Evolutionary conservation across 1,284 basidiomycete genomes (phyloP).

Genomic region (Abortiporus biennis): DNA sequence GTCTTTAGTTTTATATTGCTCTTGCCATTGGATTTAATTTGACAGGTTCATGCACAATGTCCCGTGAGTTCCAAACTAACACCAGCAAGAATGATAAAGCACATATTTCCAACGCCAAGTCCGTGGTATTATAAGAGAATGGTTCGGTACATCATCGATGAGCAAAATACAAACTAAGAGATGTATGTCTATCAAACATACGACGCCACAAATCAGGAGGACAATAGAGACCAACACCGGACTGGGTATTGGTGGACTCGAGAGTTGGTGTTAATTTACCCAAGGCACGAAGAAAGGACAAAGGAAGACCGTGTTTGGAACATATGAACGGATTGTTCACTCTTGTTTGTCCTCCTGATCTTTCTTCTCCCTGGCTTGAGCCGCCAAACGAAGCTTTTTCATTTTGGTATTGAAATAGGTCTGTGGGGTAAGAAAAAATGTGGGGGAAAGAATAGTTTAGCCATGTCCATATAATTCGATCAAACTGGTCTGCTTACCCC

Average conservation of each 20-base stretch:
- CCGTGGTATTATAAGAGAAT: not conserved
- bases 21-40: no score
- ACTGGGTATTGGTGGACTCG: no score
- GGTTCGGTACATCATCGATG: no score
- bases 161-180: no score
- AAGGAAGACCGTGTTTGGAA: not conserved
- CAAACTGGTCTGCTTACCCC: conserved; percentile 40
- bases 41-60: no score
- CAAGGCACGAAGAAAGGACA: no score
- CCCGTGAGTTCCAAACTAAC: no score
- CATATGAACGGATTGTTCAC: conserved; percentile 4
- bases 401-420: conserved; percentile 68
- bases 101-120: no score
- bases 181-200: no score
- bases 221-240: not conserved
- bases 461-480: not conserved
- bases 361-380: conserved; percentile 39
- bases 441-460: not conserved
- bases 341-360: conserved; percentile 35
- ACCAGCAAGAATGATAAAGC: no score
- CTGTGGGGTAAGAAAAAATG: conserved; percentile 29
- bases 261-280: no score
- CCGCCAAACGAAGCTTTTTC: conserved; percentile 55
- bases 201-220: not conserved
- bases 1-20: conserved; percentile 1